phyloP scores from a whole-genome alignment of 768 basidiomycete species.

The Lactifluus hygrophoroides region DNA sequence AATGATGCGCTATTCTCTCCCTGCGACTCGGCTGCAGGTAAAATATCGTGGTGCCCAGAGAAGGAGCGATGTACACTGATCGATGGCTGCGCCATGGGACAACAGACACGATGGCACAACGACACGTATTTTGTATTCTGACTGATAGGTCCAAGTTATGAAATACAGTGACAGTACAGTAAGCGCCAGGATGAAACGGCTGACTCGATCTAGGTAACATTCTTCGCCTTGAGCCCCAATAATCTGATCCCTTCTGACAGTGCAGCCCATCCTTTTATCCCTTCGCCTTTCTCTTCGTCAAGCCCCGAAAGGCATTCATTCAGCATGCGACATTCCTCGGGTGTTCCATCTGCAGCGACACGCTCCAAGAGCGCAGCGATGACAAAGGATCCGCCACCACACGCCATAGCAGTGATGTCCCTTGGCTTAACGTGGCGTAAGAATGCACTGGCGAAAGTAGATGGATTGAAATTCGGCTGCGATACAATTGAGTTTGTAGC shows the following conservation, averaged over 20 bases:
- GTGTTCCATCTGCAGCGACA: slow-evolving; percentile 23
- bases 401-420: slow-evolving; percentile 46
- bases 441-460: slow-evolving; percentile 51
- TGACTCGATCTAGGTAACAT: background rate
- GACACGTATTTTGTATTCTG: no score
- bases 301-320: slow-evolving; percentile 2
- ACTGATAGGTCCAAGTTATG: background rate
- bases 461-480: slow-evolving; percentile 46
- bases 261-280: slow-evolving; percentile 8
- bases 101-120: background rate
- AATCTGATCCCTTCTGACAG: slow-evolving; percentile 1
- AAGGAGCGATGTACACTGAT: background rate
- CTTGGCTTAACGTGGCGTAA: slow-evolving; percentile 46
- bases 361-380: slow-evolving; percentile 65
- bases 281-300: background rate
- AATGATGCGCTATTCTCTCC: background rate
- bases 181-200: background rate
- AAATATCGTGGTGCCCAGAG: slow-evolving; percentile 1
- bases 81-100: background rate
- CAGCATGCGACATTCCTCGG: background rate
- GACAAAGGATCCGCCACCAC: slow-evolving; percentile 61
- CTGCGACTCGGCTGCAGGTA: slow-evolving; percentile 4
- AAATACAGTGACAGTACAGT: background rate
- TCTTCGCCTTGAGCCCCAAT: background rate
- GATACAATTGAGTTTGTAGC: slow-evolving; percentile 45